Percentiles rank a stretch among this genome's conserved stretches.
These are phyloP conservation scores for Graphilbum sp. DNA, from an alignment of 2,329 filamentous ascomycete species.

Conservation along the genomic window DNA sequence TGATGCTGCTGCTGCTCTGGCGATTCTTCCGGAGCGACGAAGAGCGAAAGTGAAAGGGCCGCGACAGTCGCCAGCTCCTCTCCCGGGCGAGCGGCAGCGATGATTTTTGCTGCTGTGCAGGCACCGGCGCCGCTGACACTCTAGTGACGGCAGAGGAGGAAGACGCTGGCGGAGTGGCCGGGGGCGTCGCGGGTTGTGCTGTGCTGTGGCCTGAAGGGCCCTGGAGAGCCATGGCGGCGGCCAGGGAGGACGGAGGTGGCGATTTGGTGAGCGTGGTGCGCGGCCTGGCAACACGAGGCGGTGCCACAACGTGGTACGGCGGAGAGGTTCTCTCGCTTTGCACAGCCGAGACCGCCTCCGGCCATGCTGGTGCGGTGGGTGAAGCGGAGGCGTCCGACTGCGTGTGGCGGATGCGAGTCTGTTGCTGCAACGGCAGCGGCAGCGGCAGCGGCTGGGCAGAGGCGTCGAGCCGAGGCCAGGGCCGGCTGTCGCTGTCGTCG, in stretches of 20 bases:
- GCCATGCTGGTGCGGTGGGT: neutral
- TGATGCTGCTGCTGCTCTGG: neutral
- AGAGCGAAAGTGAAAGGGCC: slow-evolving; percentile 4
- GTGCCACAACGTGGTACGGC: no score
- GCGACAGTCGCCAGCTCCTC: slow-evolving; percentile 6
- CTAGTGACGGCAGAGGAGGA: no score
- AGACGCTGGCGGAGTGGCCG: no score
- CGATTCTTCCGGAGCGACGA: slow-evolving; percentile 3
- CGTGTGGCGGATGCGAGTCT: no score
- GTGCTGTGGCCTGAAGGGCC: no score
- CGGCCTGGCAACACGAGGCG: no score
- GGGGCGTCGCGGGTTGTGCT: no score
- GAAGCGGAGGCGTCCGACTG: neutral
- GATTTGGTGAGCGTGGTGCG: no score
- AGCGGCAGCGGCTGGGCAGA: neutral
- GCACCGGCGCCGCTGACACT: neutral
- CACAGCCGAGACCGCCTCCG: no score
- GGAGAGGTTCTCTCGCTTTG: neutral
- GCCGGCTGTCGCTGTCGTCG: neutral
- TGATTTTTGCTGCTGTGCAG: neutral
- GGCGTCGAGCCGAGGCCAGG: neutral
- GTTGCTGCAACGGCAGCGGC: neutral
- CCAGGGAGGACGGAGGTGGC: no score
- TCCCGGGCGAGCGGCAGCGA: no score
- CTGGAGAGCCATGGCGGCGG: neutral